Evolutionary conservation across 495 filamentous ascomycete species (phyloP), one percentile per base, ranked within the genome.

Genomic region (Sordaria brevicollis): DNA sequence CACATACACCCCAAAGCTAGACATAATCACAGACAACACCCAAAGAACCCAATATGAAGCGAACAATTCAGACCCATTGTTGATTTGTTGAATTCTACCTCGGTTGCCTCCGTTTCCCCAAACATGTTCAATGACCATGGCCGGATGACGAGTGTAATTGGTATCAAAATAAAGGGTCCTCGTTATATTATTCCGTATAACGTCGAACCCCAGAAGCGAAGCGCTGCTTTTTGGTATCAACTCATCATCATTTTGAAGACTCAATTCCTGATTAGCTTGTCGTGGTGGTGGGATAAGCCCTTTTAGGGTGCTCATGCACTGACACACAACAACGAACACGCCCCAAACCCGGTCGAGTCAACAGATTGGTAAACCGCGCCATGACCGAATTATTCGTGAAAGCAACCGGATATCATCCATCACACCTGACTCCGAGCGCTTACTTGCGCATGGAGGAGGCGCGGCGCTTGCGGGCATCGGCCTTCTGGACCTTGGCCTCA

Each of bases 361-460:
- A 37, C 68, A 68, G 33, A 41, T n/a, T n/a, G n/a, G n/a, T 31
- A 68, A 75, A 77, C 72, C 74, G 71, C 78, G 76, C 77, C 78
- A 70, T 78, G 71, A 74, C 75, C 74, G 37, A 77, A 36, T n/a
- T 9, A 62, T 79, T 78, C 74, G 76, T 75, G 65, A 76, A 77
- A 79, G 71, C 74, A 79, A 76, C 72, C 76, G 67, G 69, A 76
- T 73, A 71, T 72, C 77, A 62, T 62, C 77, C 76, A 76, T 79
- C 81, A 71, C 75, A 29, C 35, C 76, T 77, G 82, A 83, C 79
- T 72, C 81, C 80, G 76, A 70, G 72, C 75, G 70, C 75, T 84
- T 93, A 93, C 87, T 96, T 95, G 83, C 88, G 88, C 93, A 97
- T 94, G 71, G 95, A 98, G 79, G 92, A 95, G 72, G 94, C 94